Conservation (phyloP, 2,329 filamentous ascomycete species). For the Diaporthe sp. region DNA sequence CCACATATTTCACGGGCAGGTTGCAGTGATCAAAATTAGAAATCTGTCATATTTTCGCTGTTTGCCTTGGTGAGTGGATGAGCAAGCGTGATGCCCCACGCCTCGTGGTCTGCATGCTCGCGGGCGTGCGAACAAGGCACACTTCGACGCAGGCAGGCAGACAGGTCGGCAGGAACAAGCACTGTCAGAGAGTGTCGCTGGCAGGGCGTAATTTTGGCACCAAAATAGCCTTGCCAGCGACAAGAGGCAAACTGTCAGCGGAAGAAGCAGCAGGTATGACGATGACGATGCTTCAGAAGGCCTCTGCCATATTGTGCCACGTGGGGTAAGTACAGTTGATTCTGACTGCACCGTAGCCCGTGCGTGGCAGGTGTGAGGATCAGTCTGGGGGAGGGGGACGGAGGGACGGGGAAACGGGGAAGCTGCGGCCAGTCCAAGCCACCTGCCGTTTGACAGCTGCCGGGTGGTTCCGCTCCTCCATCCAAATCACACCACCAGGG, state of each 20-base stretch:
- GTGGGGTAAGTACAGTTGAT: not conserved
- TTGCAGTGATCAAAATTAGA: not conserved
- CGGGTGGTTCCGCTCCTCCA: conserved; percentile 21
- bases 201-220: not conserved
- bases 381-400: not conserved
- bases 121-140: not conserved
- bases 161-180: not conserved
- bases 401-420: not conserved
- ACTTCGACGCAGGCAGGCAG: not conserved
- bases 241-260: not conserved
- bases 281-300: no score
- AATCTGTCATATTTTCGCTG: not conserved
- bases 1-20: not conserved
- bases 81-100: not conserved
- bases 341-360: conserved; percentile 3
- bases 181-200: not conserved
- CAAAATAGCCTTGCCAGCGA: not conserved
- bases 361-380: not conserved
- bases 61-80: not conserved
- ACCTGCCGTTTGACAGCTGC: conserved; percentile 21
- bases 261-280: not conserved
- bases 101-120: not conserved
- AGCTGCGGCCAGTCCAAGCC: conserved; percentile 23
- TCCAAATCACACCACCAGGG: conserved; percentile 2
- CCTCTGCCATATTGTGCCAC: conserved; percentile 11